phyloP scores from a whole-genome alignment of 352 stramenopile genomes.

The Pythium monospermum region DNA sequence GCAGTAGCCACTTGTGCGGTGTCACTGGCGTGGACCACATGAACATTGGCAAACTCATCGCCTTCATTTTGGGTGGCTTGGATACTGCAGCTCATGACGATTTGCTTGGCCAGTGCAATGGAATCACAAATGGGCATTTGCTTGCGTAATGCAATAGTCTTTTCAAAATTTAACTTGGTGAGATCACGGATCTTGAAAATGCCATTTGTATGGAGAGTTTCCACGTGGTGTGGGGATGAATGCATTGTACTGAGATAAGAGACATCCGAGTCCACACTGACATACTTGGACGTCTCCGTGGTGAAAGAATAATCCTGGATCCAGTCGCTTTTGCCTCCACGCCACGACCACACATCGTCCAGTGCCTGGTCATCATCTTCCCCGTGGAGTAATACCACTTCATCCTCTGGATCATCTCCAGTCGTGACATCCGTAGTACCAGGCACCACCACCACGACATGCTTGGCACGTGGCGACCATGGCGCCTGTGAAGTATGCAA shows the following conservation, averaged over 20 bases:
- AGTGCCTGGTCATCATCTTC: conserved; percentile 55
- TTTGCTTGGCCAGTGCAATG: conserved; percentile 50
- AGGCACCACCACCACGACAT: conserved; percentile 37
- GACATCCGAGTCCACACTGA: conserved; percentile 43
- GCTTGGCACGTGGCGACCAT: conserved; percentile 54
- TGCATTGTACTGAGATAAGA: conserved; percentile 48
- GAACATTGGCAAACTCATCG: conserved; percentile 34
- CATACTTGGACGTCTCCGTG: conserved; percentile 35
- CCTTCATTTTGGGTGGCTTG: conserved; percentile 39
- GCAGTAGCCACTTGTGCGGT: conserved; percentile 13
- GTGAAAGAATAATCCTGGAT: conserved; percentile 37
- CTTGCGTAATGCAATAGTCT: conserved; percentile 41
- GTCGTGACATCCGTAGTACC: conserved; percentile 33
- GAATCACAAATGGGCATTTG: conserved; percentile 71
- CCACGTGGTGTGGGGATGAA: conserved; percentile 38
- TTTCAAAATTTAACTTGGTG: conserved; percentile 41
- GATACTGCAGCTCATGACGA: conserved; percentile 52
- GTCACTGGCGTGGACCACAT: conserved; percentile 33
- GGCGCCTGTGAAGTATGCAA: conserved; percentile 23
- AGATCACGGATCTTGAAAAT: conserved; percentile 84
- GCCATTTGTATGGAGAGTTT: conserved; percentile 42
- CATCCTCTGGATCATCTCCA: conserved; percentile 39
- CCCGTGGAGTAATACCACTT: conserved; percentile 57
- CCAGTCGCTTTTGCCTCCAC: conserved; percentile 27
- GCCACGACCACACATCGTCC: conserved; percentile 66